phyloP scores from a whole-genome alignment of 2,329 filamentous ascomycete genomes.

The Aspergillus sp. region DNA sequence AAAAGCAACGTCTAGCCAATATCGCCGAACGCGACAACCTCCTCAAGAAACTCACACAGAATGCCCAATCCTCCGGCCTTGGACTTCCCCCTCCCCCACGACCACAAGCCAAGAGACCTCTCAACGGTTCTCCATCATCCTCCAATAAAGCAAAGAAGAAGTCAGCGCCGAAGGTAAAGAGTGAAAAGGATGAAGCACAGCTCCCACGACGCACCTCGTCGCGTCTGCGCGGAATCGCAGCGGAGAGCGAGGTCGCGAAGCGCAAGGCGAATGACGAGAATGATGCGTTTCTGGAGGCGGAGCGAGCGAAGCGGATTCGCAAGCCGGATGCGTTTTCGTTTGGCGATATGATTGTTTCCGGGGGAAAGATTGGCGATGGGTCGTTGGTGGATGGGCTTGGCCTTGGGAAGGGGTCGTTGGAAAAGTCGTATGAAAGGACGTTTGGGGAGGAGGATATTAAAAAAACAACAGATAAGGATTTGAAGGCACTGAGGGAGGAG shows the following conservation, averaged over 20 bases:
- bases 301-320: conserved; percentile 54
- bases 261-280: conserved; percentile 60
- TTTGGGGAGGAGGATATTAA: conserved; percentile 79
- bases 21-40: conserved; percentile 80
- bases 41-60: conserved; percentile 64
- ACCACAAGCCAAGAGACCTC: conserved; percentile 42
- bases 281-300: conserved; percentile 48
- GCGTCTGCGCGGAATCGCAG: conserved; percentile 53
- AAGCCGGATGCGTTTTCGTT: conserved; percentile 63
- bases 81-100: conserved; percentile 46
- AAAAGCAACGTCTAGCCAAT: conserved; percentile 74
- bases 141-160: conserved; percentile 43
- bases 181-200: conserved; percentile 51
- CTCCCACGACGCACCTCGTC: conserved; percentile 54
- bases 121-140: conserved; percentile 25
- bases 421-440: conserved; percentile 72
- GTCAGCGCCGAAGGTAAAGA: conserved; percentile 48
- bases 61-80: conserved; percentile 60
- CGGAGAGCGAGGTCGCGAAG: conserved; percentile 59
- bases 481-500: conserved; percentile 64
- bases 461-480: conserved; percentile 65
- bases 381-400: conserved; percentile 57
- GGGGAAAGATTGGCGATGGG: conserved; percentile 60
- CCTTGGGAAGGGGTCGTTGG: conserved; percentile 50
- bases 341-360: conserved; percentile 69